A percentile compares a stretch with the other conserved stretches of the same genome.
phyloP scores from a whole-genome alignment of 345 rosid species.

The Melaleuca alternifolia region DNA sequence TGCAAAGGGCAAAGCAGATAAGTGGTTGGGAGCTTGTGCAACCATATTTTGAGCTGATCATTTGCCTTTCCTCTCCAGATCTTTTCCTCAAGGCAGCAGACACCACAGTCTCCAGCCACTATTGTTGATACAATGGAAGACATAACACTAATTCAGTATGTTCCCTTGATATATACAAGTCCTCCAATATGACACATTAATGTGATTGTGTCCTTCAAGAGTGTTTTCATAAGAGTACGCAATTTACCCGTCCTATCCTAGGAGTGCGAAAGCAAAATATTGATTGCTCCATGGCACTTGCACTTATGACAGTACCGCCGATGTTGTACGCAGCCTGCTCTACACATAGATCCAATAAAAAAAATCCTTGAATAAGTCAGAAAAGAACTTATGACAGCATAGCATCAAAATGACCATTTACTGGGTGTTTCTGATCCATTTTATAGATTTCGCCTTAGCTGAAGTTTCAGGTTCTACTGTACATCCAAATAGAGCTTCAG shows the following conservation, averaged over 20 bases:
- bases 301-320: slow-evolving; percentile 67
- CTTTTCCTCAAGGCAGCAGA: slow-evolving; percentile 70
- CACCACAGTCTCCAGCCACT: slow-evolving; percentile 86
- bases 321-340: slow-evolving; percentile 92
- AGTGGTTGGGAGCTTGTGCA: slow-evolving; percentile 44
- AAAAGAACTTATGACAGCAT: neutral
- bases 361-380: slow-evolving; percentile 1
- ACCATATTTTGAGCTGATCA: slow-evolving; percentile 45
- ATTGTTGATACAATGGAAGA: neutral
- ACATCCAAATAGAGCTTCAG: neutral
- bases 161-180: neutral
- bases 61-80: slow-evolving; percentile 57
- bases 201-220: neutral
- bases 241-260: slow-evolving; percentile 60
- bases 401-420: neutral
- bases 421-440: neutral
- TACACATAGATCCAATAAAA: slow-evolving; percentile 27
- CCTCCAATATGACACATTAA: neutral
- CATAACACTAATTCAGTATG: neutral
- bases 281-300: slow-evolving; percentile 78
- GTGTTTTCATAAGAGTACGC: slow-evolving; percentile 1
- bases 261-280: slow-evolving; percentile 65
- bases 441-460: neutral
- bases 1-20: slow-evolving; percentile 77
- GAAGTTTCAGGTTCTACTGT: neutral